phyloP scores from a whole-genome alignment of 305 asterid species.

The Solanum hybrid region DNA sequence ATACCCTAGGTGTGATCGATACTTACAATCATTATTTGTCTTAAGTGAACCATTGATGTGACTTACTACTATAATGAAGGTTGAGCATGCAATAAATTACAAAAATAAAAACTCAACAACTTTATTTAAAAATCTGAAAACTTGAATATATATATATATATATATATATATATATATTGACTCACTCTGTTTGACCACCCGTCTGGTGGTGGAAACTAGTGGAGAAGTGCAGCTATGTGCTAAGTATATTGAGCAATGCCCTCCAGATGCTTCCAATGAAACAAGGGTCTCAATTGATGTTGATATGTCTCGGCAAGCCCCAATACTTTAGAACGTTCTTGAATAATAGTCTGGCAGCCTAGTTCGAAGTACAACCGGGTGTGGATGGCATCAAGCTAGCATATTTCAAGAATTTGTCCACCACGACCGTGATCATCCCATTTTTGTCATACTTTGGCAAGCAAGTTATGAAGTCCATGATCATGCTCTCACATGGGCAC shows the following conservation, averaged over 20 bases:
- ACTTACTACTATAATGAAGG: not conserved
- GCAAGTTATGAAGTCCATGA: not conserved
- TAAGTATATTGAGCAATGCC: not conserved
- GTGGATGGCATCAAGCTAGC: not conserved
- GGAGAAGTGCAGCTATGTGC: not conserved
- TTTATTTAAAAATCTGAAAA: not conserved
- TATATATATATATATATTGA: too few species aligned
- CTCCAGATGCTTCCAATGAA: not conserved
- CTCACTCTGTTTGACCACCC: not conserved
- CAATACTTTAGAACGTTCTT: too few species aligned
- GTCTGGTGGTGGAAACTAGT: not conserved
- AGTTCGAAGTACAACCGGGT: not conserved
- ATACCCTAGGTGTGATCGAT: not conserved
- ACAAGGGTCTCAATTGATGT: accelerated
- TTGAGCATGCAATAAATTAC: not conserved
- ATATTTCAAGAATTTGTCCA: too few species aligned
- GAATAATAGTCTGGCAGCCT: not conserved
- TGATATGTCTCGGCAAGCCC: not conserved
- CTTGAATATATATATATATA: not conserved
- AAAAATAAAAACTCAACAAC: not conserved
- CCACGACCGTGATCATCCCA: not conserved
- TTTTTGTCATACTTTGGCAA: not conserved
- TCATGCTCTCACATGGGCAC: not conserved
- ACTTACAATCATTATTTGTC: not conserved
- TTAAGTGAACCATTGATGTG: not conserved